phyloP scores from a whole-genome alignment of 805 yeast genomes.

The Kregervanrija fluxuum region DNA sequence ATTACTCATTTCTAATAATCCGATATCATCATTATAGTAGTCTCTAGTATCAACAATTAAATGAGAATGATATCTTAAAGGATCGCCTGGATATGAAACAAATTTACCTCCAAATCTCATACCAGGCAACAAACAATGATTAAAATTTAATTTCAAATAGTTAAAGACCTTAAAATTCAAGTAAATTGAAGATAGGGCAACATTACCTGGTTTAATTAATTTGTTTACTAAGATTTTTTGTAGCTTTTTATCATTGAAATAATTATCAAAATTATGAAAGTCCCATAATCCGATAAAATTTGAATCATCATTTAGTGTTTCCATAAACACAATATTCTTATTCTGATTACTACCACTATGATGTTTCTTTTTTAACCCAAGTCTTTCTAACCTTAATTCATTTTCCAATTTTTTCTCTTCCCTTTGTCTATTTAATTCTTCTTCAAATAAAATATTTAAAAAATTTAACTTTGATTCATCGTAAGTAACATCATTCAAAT shows the following conservation, averaged over 20 bases:
- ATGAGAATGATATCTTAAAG: conserved; percentile 85
- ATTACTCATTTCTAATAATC: conserved; percentile 53
- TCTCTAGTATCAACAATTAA: conserved; percentile 52
- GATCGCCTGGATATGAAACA: conserved; percentile 93
- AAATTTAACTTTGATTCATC: conserved; percentile 2
- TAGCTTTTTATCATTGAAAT: too few relatives aligned
- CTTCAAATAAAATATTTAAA: conserved; percentile 1
- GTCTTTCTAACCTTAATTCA: conserved; percentile 5
- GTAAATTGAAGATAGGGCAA: conserved; percentile 6
- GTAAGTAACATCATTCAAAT: conserved; percentile 1
- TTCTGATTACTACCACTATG: conserved; percentile 1
- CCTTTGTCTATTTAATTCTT: conserved; percentile 6
- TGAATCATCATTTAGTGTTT: conserved; percentile 13
- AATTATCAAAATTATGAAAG: too few relatives aligned
- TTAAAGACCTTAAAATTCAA: conserved; percentile 16
- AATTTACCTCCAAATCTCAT: conserved; percentile 85
- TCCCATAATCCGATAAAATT: neutral
- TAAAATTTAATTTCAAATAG: conserved; percentile 13
- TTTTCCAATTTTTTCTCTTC: conserved; percentile 5
- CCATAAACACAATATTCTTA: conserved; percentile 14
- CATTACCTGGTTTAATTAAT: neutral
- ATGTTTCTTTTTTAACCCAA: neutral
- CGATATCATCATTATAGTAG: conserved; percentile 44
- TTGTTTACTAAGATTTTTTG: too few relatives aligned
- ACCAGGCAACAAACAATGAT: conserved; percentile 68